Evolutionary conservation across 805 yeast species (phyloP).

Genomic region (Wickerhamomyces queroliae): DNA sequence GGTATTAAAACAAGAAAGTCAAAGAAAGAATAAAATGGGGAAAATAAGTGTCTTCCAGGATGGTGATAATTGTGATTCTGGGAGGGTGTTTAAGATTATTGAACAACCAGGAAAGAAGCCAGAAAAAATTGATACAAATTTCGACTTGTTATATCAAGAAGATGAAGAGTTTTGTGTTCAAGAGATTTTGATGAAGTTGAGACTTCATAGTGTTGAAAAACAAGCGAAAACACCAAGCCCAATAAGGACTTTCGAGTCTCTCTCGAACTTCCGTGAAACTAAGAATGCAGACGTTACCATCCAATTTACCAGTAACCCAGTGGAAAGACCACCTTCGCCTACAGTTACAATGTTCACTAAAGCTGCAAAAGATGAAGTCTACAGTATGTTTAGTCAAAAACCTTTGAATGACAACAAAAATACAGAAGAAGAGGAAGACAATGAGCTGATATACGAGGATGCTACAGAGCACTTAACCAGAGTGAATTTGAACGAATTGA

Average conservation of each 20-base stretch:
- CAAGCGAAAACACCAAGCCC: conserved; percentile 1
- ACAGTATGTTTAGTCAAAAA: conserved; percentile 67
- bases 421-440: conserved; percentile 14
- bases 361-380: conserved; percentile 68
- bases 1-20: conserved; percentile 35
- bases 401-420: conserved; percentile 21
- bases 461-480: conserved; percentile 32
- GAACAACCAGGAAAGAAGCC: conserved; percentile 51
- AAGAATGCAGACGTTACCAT: conserved; percentile 17
- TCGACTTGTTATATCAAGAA: conserved; percentile 44
- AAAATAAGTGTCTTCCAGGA: conserved; percentile 36
- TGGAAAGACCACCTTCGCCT: conserved; percentile 51
- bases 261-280: not conserved
- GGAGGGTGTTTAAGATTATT: conserved; percentile 43
- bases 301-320: conserved; percentile 6
- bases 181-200: conserved; percentile 45
- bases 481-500: conserved; percentile 27
- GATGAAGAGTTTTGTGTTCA: conserved; percentile 53
- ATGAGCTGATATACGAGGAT: conserved; percentile 20
- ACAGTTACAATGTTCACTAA: conserved; percentile 75
- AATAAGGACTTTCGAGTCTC: not conserved
- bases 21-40: conserved; percentile 9
- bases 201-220: not conserved
- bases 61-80: conserved; percentile 22
- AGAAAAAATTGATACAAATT: conserved; percentile 55